Percentiles rank a stretch among this genome's conserved stretches.
These are phyloP conservation scores for Phytophthora sojae DNA, from an alignment of 352 stramenopile genomes.

Conservation along the genomic window DNA sequence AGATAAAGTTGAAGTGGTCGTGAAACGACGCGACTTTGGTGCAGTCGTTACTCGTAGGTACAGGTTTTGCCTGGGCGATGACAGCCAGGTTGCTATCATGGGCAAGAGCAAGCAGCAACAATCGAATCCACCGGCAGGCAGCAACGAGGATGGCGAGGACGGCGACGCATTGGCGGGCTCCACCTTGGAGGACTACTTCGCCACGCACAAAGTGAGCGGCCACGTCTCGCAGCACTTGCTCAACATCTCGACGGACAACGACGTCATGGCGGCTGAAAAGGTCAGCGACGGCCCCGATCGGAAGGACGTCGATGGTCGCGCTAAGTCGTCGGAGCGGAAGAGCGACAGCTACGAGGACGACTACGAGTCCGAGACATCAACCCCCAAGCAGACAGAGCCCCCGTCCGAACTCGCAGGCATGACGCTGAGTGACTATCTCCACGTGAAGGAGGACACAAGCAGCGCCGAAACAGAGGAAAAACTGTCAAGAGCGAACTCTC, in stretches of 20 bases:
- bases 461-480: slow-evolving; percentile 27
- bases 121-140: slow-evolving; percentile 18
- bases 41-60: slow-evolving; percentile 18
- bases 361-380: slow-evolving; percentile 28
- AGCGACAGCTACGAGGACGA: slow-evolving; percentile 48
- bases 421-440: slow-evolving; percentile 70
- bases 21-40: background rate
- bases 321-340: slow-evolving; percentile 7
- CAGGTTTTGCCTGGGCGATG: slow-evolving; percentile 3
- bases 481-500: slow-evolving; percentile 16
- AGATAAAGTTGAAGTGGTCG: background rate
- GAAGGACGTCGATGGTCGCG: background rate
- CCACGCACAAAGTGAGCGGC: slow-evolving; percentile 34
- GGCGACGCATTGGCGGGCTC: slow-evolving; percentile 29
- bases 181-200: slow-evolving; percentile 49
- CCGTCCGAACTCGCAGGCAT: slow-evolving; percentile 46
- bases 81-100: slow-evolving; percentile 18
- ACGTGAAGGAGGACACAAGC: slow-evolving; percentile 39
- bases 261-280: slow-evolving; percentile 63
- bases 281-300: slow-evolving; percentile 1
- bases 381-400: slow-evolving; percentile 12
- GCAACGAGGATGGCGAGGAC: slow-evolving; percentile 10
- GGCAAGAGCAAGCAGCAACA: slow-evolving; percentile 34
- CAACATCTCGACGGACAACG: slow-evolving; percentile 51
- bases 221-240: slow-evolving; percentile 70